A percentile compares a stretch with the other conserved stretches of the same genome.
Conservation (phyloP, 495 filamentous ascomycete genomes). For the Penicillium atrosanguineum region DNA sequence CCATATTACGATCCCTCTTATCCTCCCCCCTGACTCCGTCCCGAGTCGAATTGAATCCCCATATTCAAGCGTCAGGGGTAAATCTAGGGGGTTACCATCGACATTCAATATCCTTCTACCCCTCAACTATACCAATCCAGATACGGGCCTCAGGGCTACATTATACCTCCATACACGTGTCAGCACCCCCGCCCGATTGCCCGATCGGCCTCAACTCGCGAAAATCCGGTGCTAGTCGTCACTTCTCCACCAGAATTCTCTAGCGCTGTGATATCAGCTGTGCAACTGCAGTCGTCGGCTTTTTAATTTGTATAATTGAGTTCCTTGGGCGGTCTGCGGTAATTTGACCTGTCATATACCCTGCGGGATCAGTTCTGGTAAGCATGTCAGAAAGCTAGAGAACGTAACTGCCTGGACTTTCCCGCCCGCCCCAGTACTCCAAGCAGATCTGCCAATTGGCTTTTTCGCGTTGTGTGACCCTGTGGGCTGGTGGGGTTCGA, state of each 20-base stretch:
- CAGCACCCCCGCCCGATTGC: neutral
- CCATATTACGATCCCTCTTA: neutral
- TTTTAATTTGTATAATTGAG: neutral
- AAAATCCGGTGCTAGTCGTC: neutral
- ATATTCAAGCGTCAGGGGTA: too few relatives aligned
- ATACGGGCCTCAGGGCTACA: too few relatives aligned
- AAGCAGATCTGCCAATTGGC: neutral
- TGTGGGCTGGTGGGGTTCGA: neutral
- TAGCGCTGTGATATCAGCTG: neutral
- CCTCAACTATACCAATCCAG: too few relatives aligned
- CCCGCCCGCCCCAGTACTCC: neutral
- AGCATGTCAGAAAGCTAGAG: too few relatives aligned
- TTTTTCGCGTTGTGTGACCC: neutral
- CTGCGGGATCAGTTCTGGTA: too few relatives aligned
- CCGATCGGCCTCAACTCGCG: neutral
- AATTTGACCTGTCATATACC: neutral
- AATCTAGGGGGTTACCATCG: too few relatives aligned
- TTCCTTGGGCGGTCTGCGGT: neutral
- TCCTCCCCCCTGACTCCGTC: too few relatives aligned
- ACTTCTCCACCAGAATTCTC: neutral
- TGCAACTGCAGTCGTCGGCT: neutral
- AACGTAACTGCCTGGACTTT: neutral
- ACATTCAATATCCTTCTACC: too few relatives aligned
- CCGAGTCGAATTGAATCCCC: too few relatives aligned
- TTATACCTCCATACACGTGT: neutral